phyloP scores from a whole-genome alignment of 225 moss, liverwort and hornwort species.

The Lunularia cruciata region DNA sequence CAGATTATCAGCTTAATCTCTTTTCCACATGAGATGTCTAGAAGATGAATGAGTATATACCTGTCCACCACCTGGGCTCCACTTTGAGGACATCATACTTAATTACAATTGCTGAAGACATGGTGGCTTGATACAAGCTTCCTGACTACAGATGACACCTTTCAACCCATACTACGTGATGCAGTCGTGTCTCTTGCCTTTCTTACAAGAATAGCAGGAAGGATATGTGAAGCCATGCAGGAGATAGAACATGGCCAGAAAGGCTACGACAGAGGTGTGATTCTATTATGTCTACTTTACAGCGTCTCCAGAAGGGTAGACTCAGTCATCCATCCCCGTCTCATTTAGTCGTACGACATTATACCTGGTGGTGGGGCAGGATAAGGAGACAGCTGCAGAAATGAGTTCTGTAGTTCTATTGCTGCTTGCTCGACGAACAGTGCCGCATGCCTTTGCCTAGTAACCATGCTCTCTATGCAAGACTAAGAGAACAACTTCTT shows the following conservation, averaged over 20 bases:
- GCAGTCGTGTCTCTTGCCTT: background rate
- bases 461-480: background rate
- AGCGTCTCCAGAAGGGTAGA: background rate
- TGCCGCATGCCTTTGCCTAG: background rate
- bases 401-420: background rate
- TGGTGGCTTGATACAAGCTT: background rate
- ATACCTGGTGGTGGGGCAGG: background rate
- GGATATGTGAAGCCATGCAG: background rate
- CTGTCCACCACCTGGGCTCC: too few relatives aligned
- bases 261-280: background rate
- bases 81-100: background rate
- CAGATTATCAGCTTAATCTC: too few relatives aligned
- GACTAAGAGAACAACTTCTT: background rate
- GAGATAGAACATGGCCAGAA: background rate
- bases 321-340: background rate
- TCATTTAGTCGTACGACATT: background rate
- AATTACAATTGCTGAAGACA: background rate
- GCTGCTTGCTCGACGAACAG: background rate
- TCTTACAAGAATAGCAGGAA: background rate
- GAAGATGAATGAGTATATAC: too few relatives aligned
- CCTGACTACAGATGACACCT: background rate
- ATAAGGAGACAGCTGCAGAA: background rate
- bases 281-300: conserved; percentile 1
- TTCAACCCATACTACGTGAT: background rate
- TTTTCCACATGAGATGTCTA: too few relatives aligned